Evolutionary conservation across 1,139 yeast genomes (phyloP), one percentile per base, ranked within the genome.

Genomic region (Pichia terricola): DNA sequence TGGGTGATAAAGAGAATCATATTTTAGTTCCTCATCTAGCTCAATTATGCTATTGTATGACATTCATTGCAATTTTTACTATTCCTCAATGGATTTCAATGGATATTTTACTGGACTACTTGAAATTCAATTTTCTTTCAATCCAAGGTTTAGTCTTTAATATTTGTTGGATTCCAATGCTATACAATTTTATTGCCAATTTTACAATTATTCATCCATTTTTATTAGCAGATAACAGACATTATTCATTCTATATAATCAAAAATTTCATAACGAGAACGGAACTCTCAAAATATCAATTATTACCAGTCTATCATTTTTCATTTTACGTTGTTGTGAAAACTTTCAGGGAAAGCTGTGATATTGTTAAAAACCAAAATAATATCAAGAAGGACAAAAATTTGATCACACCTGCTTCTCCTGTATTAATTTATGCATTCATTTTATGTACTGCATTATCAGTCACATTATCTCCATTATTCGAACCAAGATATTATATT

Each of bases 401-500:
- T 8, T 11, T 30, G 33, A 11, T 8, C 31, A 46, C 54, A 5
- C 34, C 48, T 4, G 51, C 56, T 1, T 61, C 68, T 7, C 58
- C 62, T n/a, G 57, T 72, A 5, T 64, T 70, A 25, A 62, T 64
- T 4, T 8, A 74, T 8, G 73, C 79, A 1, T 77, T 71, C 47
- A 47, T 79, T 2, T 63, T 66, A 0, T 81, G 89, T 30, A 69
- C 75, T 0, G 56, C 72, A 3, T 60, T 77, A 3, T 82, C 94
- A 0, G 69, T 91, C 28, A 75, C 83, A 0, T 96, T 97, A 11
- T 81, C 95, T 0, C 97, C 98, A 8, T 68, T 91, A 50, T 79
- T 94, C 56, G 99, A 91, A 61, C 96, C 96, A 40, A 74, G 98
- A 44, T 91, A 94, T 62, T 91, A 82, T 61, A 83, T 91, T 42